phyloP scores from a whole-genome alignment of 495 filamentous ascomycete species.

The Glutinoglossum americanum region DNA sequence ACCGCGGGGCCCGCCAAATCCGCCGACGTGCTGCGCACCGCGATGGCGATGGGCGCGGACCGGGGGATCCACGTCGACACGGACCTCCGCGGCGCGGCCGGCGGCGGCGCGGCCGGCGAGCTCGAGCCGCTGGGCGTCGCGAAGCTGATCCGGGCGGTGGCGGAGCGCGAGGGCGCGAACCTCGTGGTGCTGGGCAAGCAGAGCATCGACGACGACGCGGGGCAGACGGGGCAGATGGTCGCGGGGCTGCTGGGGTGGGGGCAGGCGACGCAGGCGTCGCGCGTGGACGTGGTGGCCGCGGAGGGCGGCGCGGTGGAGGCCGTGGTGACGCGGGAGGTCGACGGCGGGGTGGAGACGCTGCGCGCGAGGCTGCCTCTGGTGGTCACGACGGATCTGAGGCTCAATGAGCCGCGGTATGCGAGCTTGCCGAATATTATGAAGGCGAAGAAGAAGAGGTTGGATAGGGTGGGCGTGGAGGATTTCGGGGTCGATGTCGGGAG shows the following conservation, averaged over 20 bases:
- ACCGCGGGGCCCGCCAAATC: constrained; percentile 73
- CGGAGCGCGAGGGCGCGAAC: constrained; percentile 64
- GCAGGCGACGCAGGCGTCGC: constrained; percentile 84
- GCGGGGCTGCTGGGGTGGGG: constrained; percentile 80
- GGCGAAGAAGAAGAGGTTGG: constrained; percentile 97
- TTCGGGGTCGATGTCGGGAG: constrained; percentile 50
- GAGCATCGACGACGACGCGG: constrained; percentile 88
- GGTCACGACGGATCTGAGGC: constrained; percentile 79
- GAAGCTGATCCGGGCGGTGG: constrained; percentile 62
- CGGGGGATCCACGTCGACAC: constrained; percentile 66
- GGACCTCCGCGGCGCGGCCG: too few species aligned
- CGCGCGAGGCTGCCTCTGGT: constrained; percentile 66
- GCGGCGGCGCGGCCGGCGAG: too few species aligned
- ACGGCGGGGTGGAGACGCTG: constrained; percentile 85
- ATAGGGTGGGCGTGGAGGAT: constrained; percentile 71
- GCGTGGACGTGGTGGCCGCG: constrained; percentile 47
- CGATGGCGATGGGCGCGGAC: constrained; percentile 98
- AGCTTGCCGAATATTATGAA: constrained; percentile 98
- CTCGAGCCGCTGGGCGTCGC: constrained; percentile 85
- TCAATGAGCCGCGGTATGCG: constrained; percentile 92
- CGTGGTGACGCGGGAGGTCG: constrained; percentile 73
- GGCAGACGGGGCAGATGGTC: constrained; percentile 96
- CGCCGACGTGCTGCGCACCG: constrained; percentile 70
- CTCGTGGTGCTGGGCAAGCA: constrained; percentile 90
- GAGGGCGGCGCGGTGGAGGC: constrained; percentile 41